Conservation (phyloP, 169 alveolate genomes). For the Plasmodium chabaudi region DNA sequence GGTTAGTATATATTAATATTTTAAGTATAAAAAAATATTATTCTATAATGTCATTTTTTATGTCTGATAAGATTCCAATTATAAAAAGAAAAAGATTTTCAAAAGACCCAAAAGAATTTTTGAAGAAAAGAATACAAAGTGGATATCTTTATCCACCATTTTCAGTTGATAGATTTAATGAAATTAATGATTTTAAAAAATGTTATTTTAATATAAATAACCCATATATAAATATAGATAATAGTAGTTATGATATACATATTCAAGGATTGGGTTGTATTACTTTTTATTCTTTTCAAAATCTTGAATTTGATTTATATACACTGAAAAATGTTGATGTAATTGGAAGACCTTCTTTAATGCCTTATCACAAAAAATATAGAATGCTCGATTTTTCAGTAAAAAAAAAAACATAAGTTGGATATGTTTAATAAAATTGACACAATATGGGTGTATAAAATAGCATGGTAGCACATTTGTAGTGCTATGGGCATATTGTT, state of each 20-base stretch:
- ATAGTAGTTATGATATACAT: conserved; percentile 67
- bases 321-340: conserved; percentile 76
- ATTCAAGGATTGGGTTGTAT: conserved; percentile 72
- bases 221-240: conserved; percentile 18
- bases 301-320: conserved; percentile 47
- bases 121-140: conserved; percentile 51
- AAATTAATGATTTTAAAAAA: conserved; percentile 41
- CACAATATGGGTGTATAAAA: neutral
- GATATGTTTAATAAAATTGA: neutral
- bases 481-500: too few relatives aligned
- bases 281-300: conserved; percentile 75
- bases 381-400: conserved; percentile 36
- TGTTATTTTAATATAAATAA: conserved; percentile 57
- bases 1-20: conserved; percentile 60
- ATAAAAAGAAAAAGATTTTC: conserved; percentile 68
- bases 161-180: conserved; percentile 52
- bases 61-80: conserved; percentile 59
- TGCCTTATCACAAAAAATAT: conserved; percentile 69
- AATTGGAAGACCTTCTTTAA: conserved; percentile 23
- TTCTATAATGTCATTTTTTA: conserved; percentile 63
- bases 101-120: conserved; percentile 31
- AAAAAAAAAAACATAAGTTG: neutral
- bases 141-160: conserved; percentile 73
- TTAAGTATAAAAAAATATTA: conserved; percentile 49
- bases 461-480: neutral